Base-by-base conservation (phyloP, 2,329 filamentous ascomycete genomes). In the Drechslera avenae region DNA sequence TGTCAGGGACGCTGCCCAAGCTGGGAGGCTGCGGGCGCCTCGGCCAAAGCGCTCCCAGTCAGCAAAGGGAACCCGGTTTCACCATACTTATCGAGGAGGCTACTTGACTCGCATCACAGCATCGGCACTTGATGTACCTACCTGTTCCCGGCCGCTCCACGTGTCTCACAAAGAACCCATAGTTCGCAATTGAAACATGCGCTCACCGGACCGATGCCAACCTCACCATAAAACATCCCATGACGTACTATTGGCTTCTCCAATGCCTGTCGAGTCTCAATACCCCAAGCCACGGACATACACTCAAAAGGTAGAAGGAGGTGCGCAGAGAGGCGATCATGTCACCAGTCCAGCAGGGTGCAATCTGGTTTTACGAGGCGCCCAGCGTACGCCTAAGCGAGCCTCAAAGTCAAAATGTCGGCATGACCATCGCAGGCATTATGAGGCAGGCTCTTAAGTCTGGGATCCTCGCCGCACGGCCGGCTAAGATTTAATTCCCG, bases 101-200 rank as follows among this genome's bases (percentile, higher is more conserved):
- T 39, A 19, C 14, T 34, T 39, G 49, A 52, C 39, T 52, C 44
- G 34, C 16, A 9, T 32, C 33, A 13, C 37, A n/a, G 49, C 30
- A 10, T 36, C 49, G 49, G 49, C 49, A 52, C 33, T 52, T 42
- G 39, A 12, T 21, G 13, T 31, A 32, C 23, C 36, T 52, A 10
- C 30, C 32, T 28, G 26, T n/a, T 42, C 28, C 19, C 30, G 31
- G 32, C 17, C n/a, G 19, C 33, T 39, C 19, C 28, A 41, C 19
- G 26, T 21, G 49, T 48, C 39, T 44, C 44, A 52, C 44, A 21
- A 48, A 30, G 21, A 19, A 23, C 21, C 18, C 39, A 18, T 39
- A 14, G 31, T 42, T 42, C 37, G 18, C 16, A 34, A 17, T 19
- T 48, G 43, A 52, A 52, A 52, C 49, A 17, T n/a, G n/a, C 16